Conservation (phyloP, 2,329 filamentous ascomycete genomes). For the Neoascochyta sp. region DNA sequence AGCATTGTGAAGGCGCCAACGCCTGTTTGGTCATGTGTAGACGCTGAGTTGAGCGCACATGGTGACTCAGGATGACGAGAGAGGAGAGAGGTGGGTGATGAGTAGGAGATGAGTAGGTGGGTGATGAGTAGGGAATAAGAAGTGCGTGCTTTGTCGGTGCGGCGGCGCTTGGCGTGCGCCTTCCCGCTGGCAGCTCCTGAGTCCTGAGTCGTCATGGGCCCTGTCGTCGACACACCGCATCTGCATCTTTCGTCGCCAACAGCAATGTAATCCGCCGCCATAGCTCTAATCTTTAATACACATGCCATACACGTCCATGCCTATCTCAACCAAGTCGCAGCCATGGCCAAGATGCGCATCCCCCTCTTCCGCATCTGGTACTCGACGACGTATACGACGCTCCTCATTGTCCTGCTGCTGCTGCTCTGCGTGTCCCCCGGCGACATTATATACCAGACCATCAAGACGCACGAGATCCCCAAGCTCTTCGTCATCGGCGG, state of each 20-base stretch:
- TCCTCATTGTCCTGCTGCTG: constrained; percentile 68
- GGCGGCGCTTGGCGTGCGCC: too few species aligned
- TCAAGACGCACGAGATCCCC: constrained; percentile 62
- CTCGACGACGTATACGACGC: constrained; percentile 69
- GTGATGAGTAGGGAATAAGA: too few species aligned
- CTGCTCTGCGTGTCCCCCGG: constrained; percentile 76
- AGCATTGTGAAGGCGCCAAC: too few species aligned
- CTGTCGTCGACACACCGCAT: neutral
- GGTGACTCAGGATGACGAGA: too few species aligned
- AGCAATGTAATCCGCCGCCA: constrained; percentile 17
- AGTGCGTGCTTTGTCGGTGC: too few species aligned
- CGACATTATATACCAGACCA: constrained; percentile 74
- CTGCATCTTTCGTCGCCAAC: neutral
- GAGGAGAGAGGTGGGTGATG: too few species aligned
- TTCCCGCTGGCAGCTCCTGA: neutral
- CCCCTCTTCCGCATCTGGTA: constrained; percentile 77
- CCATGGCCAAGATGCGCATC: constrained; percentile 39
- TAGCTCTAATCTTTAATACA: constrained; percentile 25
- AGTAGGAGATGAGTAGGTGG: too few species aligned
- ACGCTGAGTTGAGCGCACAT: too few species aligned
- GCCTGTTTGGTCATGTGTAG: too few species aligned
- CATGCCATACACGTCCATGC: constrained; percentile 20
- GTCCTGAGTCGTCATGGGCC: neutral
- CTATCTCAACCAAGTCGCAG: constrained; percentile 8
- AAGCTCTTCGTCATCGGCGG: constrained; percentile 81